A percentile compares a stretch with the other conserved stretches of the same genome.
Evolutionary conservation across 805 yeast genomes (phyloP).

Genomic region (Kazachstania viticola): DNA sequence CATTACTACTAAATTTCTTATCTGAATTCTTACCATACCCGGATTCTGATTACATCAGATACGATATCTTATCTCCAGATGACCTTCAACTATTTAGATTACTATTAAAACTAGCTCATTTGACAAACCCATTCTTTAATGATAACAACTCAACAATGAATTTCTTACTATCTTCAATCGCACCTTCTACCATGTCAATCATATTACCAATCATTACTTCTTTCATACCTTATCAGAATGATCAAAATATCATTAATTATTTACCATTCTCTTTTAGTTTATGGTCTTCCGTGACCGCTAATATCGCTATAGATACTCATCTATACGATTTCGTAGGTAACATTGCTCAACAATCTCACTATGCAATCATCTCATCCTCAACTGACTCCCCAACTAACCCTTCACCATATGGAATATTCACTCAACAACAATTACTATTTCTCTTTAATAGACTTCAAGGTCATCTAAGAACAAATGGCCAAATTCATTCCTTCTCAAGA

Average conservation of each 20-base stretch:
- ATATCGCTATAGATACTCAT: slow-evolving; percentile 48
- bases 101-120: slow-evolving; percentile 40
- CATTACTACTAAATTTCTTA: slow-evolving; percentile 23
- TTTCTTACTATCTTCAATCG: slow-evolving; percentile 37
- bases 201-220: slow-evolving; percentile 44
- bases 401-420: slow-evolving; percentile 51
- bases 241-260: slow-evolving; percentile 40
- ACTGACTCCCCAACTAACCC: slow-evolving; percentile 31
- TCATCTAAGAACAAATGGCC: slow-evolving; percentile 29
- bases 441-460: slow-evolving; percentile 45
- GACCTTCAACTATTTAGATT: slow-evolving; percentile 41
- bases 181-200: slow-evolving; percentile 41
- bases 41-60: slow-evolving; percentile 35
- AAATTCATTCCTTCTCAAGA: slow-evolving; percentile 33
- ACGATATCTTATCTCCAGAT: slow-evolving; percentile 19
- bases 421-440: slow-evolving; percentile 48
- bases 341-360: slow-evolving; percentile 39
- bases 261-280: slow-evolving; percentile 58
- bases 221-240: slow-evolving; percentile 37
- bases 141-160: slow-evolving; percentile 35
- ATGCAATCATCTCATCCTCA: slow-evolving; percentile 12
- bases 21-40: slow-evolving; percentile 34
- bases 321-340: slow-evolving; percentile 55
- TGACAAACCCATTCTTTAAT: slow-evolving; percentile 45
- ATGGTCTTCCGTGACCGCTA: slow-evolving; percentile 48